phyloP scores from a whole-genome alignment of 1,284 basidiomycete genomes.

The Porogramme epimiltina region DNA sequence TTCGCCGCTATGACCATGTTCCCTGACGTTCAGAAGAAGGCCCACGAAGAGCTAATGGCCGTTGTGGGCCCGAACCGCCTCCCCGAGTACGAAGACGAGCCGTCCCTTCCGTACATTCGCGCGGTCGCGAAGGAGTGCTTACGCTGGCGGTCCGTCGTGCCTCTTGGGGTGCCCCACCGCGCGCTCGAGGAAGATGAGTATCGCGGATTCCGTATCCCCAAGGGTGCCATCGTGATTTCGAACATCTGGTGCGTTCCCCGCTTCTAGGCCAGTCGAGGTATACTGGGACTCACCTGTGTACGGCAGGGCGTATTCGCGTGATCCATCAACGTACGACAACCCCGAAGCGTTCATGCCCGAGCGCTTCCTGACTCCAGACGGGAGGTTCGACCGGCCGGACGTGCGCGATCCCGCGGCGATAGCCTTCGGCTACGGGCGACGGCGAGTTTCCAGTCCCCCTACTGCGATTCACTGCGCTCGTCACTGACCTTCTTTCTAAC shows the following conservation, averaged over 20 bases:
- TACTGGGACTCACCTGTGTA: not conserved
- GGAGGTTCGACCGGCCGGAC: constrained; percentile 30
- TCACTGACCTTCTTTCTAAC: too few relatives aligned
- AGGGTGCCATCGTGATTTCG: constrained; percentile 27
- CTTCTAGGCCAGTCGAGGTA: too few relatives aligned
- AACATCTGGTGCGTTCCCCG: constrained; percentile 28
- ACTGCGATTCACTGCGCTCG: too few relatives aligned
- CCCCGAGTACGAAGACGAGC: constrained; percentile 37
- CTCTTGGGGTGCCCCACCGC: constrained; percentile 30
- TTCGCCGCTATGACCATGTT: constrained; percentile 37
- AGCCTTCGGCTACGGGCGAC: constrained; percentile 37
- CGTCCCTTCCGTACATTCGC: constrained; percentile 12
- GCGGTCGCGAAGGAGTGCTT: constrained; percentile 8
- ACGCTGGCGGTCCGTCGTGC: constrained; percentile 16
- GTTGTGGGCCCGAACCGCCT: constrained; percentile 31
- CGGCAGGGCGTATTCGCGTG: constrained; percentile 27
- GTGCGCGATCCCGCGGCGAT: constrained; percentile 30
- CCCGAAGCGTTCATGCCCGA: constrained; percentile 38
- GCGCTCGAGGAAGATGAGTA: constrained; percentile 34
- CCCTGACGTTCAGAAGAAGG: constrained; percentile 39
- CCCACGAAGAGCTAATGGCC: constrained; percentile 27
- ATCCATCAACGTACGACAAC: constrained; percentile 32
- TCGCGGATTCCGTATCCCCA: constrained; percentile 30
- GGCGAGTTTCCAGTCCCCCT: constrained; percentile 17
- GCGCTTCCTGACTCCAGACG: constrained; percentile 34